These are phyloP conservation scores for Neohortaea acidophila DNA, from an alignment of 495 filamentous ascomycete genomes.

Conservation along the genomic window DNA sequence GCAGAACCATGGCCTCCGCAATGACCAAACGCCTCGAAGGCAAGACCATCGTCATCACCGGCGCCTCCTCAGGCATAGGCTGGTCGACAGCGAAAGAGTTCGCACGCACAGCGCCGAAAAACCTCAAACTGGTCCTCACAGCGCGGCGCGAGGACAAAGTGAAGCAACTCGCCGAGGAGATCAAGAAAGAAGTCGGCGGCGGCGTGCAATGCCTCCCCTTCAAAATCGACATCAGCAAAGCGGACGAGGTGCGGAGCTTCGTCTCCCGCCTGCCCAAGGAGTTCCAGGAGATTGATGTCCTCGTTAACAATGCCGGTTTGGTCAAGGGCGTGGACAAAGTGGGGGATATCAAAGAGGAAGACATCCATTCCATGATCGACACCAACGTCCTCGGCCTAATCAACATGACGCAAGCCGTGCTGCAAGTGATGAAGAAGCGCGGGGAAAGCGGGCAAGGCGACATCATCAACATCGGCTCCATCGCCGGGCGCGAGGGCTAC, in stretches of 20 bases:
- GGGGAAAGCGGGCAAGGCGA: constrained; percentile 69
- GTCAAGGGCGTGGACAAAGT: constrained; percentile 80
- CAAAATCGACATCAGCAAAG: constrained; percentile 73
- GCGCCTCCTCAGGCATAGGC: constrained; percentile 88
- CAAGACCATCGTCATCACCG: constrained; percentile 88
- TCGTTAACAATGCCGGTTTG: constrained; percentile 94
- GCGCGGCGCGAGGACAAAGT: constrained; percentile 69
- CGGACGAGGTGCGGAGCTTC: constrained; percentile 61
- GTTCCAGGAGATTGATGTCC: constrained; percentile 71
- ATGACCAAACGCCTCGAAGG: constrained; percentile 75
- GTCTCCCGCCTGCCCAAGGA: constrained; percentile 60
- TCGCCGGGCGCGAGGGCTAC: constrained; percentile 85
- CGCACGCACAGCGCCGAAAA: constrained; percentile 65
- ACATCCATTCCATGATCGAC: constrained; percentile 74
- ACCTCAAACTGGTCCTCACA: constrained; percentile 73
- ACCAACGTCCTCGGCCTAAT: constrained; percentile 93
- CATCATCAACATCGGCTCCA: constrained; percentile 93
- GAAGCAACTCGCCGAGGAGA: constrained; percentile 59
- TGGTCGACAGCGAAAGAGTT: constrained; percentile 78
- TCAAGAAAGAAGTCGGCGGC: constrained; percentile 60
- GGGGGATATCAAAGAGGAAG: constrained; percentile 64
- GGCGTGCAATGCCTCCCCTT: constrained; percentile 71
- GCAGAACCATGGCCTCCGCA: constrained; percentile 52
- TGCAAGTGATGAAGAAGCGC: constrained; percentile 71
- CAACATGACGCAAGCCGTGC: constrained; percentile 88